These are phyloP conservation scores for Hanseniaspora uvarum DNA, from an alignment of 1,139 yeast genomes.

Conservation along the genomic window DNA sequence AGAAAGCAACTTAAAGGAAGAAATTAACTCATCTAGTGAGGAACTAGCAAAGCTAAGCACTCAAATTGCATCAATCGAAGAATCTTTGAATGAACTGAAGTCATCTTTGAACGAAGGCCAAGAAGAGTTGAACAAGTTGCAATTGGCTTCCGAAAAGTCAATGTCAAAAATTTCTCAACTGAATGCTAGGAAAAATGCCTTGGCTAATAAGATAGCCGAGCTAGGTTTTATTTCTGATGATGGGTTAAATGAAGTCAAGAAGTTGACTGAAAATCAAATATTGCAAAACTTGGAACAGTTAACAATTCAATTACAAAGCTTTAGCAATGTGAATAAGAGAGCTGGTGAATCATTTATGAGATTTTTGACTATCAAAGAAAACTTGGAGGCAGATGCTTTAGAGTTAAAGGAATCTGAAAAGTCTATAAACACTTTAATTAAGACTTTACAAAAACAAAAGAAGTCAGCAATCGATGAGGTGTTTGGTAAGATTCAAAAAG, in stretches of 20 bases:
- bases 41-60: constrained; percentile 24
- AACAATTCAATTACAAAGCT: constrained; percentile 50
- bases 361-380: constrained; percentile 64
- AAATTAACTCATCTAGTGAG: constrained; percentile 18
- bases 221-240: constrained; percentile 84
- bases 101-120: constrained; percentile 20
- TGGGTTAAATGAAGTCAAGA: constrained; percentile 47
- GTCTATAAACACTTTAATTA: constrained; percentile 64
- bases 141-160: constrained; percentile 56
- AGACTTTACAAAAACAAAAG: constrained; percentile 65
- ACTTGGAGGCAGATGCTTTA: constrained; percentile 50
- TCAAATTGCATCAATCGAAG: constrained; percentile 30
- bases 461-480: constrained; percentile 73
- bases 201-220: constrained; percentile 65
- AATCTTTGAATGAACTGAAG: constrained; percentile 29
- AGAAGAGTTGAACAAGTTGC: constrained; percentile 37
- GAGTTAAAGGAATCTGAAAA: constrained; percentile 63
- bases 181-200: constrained; percentile 55
- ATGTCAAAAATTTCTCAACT: constrained; percentile 57
- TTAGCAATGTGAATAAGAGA: constrained; percentile 74
- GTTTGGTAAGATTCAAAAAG: constrained; percentile 62
- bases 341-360: constrained; percentile 77
- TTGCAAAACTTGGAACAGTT: constrained; percentile 47
- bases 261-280: constrained; percentile 42
- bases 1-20: constrained; percentile 17